phyloP scores from a whole-genome alignment of 306 rosid species.

The Prunus davidiana region DNA sequence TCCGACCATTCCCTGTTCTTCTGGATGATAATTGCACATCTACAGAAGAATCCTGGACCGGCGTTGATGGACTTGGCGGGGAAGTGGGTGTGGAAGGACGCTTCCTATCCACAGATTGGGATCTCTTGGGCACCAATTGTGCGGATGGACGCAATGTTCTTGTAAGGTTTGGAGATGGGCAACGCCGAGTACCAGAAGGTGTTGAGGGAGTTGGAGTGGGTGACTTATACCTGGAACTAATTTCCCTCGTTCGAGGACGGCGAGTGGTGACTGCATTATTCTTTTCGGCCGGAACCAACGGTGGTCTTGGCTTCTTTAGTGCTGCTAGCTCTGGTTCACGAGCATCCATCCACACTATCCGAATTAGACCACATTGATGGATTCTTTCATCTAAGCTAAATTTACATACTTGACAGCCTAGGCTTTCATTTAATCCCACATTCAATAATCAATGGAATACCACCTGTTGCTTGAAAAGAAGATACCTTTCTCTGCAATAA shows the following conservation, averaged over 20 bases:
- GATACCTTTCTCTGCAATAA: slow-evolving; percentile 73
- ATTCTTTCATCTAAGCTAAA: background rate
- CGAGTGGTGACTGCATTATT: slow-evolving; percentile 58
- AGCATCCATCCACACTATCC: slow-evolving; percentile 88
- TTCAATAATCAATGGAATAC: background rate
- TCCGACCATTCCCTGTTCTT: slow-evolving; percentile 40
- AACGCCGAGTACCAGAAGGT: slow-evolving; percentile 48
- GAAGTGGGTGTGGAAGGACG: slow-evolving; percentile 87
- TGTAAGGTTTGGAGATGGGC: slow-evolving; percentile 70
- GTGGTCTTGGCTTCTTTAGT: slow-evolving; percentile 60
- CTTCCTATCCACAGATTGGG: slow-evolving; percentile 75
- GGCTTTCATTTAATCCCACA: background rate
- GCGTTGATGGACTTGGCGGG: slow-evolving; percentile 70
- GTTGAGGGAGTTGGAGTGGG: slow-evolving; percentile 45
- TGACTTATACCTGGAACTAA: slow-evolving; percentile 68
- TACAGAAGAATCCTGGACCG: slow-evolving; percentile 52
- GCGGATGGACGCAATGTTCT: slow-evolving; percentile 49
- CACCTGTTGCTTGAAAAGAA: slow-evolving; percentile 41
- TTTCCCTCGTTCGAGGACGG: slow-evolving; percentile 57
- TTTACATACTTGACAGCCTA: background rate
- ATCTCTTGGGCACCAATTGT: slow-evolving; percentile 60
- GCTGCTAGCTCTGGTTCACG: slow-evolving; percentile 61
- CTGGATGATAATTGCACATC: slow-evolving; percentile 49
- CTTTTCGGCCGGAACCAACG: slow-evolving; percentile 72
- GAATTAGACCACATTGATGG: slow-evolving; percentile 77